Base-by-base conservation (phyloP, 176 grass and related monocot genomes). In the Bonia amplexicaulis region DNA sequence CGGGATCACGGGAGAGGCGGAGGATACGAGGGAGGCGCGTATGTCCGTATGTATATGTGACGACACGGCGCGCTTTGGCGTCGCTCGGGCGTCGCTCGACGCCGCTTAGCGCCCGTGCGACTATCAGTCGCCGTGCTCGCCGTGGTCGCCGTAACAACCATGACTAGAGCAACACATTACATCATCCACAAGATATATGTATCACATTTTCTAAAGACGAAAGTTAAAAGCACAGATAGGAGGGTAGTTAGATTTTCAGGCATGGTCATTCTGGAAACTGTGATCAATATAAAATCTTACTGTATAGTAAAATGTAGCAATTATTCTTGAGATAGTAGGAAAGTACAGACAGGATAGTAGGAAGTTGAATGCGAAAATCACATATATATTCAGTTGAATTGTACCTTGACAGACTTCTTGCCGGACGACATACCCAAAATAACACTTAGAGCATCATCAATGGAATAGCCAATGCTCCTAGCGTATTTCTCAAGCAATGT, bases 401-500 rank as follows among this genome's bases (percentile, higher is more conserved):
- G 55, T 88, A 99, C 97, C 93, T 96, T 93, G 5, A 94, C 73
- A 72, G 90, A 84, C 67, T 92, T 96, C 75, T 91, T 92, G 70
- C 93, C 93, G 6, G 85, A 89, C 15, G 80, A 89, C 73, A 96
- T 86, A 69, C 86, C 88, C 79, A 96, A 66, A 78, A 96, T 85
- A 65, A 87, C 53, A 62, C 78, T 83, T 54, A 99, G 84, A 81
- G 93, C 97, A 92, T 92, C 93, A 82, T 94, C 94, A 61, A 99
- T 84, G 48, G 97, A 89, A 85, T 92, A 90, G 66, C 97, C 93
- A 86, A 94, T 94, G 75, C 69, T 99, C 79, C 93, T 92, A 53
- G 93, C 86, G 70, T 96, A 99, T 88, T 85, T 96, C 75, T 94
- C 86, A 48, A 99, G 90, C 87, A 99, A 87, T 12, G 59, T 82